These are phyloP conservation scores for Jatropha curcas DNA, from an alignment of 345 rosid species.

Conservation along the genomic window DNA sequence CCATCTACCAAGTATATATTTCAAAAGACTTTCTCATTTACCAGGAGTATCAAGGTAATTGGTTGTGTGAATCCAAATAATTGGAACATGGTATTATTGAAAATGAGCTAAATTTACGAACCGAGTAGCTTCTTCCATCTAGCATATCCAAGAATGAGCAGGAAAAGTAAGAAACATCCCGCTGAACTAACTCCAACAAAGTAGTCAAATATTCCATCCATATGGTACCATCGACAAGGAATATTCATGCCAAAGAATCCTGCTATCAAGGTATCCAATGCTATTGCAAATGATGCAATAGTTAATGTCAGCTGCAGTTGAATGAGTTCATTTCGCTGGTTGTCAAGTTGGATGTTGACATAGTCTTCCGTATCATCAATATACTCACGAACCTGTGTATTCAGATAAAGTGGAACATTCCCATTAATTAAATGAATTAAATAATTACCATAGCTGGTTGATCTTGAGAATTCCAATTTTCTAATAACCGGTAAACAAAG, in stretches of 20 bases:
- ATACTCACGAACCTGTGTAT: slow-evolving; percentile 78
- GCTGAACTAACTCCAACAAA: slow-evolving; percentile 56
- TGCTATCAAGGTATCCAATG: slow-evolving; percentile 63
- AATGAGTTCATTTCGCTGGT: slow-evolving; percentile 88
- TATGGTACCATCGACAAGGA: slow-evolving; percentile 43
- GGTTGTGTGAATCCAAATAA: neutral
- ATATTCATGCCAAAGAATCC: slow-evolving; percentile 80
- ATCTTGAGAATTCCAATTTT: neutral
- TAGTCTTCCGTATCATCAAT: slow-evolving; percentile 95
- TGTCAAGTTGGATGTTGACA: slow-evolving; percentile 85
- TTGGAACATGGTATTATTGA: neutral
- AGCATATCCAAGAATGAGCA: slow-evolving; percentile 80
- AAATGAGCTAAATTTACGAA: slow-evolving; percentile 26
- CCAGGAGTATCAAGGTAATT: neutral
- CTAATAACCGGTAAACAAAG: neutral
- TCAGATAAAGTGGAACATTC: neutral
- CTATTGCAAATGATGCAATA: slow-evolving; percentile 76
- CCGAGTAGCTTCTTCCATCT: slow-evolving; percentile 95
- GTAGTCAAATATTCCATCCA: slow-evolving; percentile 47
- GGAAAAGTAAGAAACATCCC: slow-evolving; percentile 54
- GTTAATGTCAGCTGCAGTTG: slow-evolving; percentile 79
- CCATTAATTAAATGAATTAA: slow-evolving; percentile 2
- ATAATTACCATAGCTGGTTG: neutral
- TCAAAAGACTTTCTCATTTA: neutral
- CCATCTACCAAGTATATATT: neutral